Base-by-base conservation (phyloP, 805 yeast species). In the Zygosaccharomyces gambellarensis region DNA sequence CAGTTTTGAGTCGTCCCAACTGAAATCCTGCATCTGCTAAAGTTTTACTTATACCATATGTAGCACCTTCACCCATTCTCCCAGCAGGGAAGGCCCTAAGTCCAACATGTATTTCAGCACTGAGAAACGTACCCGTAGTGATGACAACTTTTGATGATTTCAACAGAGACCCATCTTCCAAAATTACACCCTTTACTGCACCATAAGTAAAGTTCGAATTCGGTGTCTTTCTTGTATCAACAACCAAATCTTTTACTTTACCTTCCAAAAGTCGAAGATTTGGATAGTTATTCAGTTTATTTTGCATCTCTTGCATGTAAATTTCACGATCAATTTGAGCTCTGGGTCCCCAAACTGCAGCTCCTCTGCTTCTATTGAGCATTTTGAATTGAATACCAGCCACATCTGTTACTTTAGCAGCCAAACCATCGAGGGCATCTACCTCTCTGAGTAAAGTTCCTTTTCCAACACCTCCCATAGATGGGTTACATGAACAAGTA, bases 281-380 rank as follows among this genome's bases (percentile, higher is more conserved):
- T 52, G 90, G 72, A 63, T 83, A 83, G 52, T 69, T 65, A 36
- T 68, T 63, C 21, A 94, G 72, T 49, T 74, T 82, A 2, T 68
- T 59, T 62, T 87, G 96, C 97, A 94, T 90, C 60, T 87, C 90
- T 12, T 65, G 61, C 58, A 85, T 70, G 64, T 94, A 94, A 1
- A 92, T 75, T 40, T 79, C 72, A 55, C 99, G 73, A 67, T 94
- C 99, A 28, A 94, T 92, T 69, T 94, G 99, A 0, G 97, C 97
- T 51, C 99, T 71, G 6, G 97, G 97, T 0, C 99, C 98, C 88
- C 97, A 95, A 1, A 92, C 98, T 0, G 99, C 99, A n/a, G 71
- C 67, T 2, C 99, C 99, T 55, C 89, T 79, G 1, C 95, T 85
- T 41, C 83, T 75, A 65, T 94, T 94, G 54, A 94, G 73, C 53